Base-by-base conservation (phyloP, 768 basidiomycete species). In the Termitomyces sp. region DNA sequence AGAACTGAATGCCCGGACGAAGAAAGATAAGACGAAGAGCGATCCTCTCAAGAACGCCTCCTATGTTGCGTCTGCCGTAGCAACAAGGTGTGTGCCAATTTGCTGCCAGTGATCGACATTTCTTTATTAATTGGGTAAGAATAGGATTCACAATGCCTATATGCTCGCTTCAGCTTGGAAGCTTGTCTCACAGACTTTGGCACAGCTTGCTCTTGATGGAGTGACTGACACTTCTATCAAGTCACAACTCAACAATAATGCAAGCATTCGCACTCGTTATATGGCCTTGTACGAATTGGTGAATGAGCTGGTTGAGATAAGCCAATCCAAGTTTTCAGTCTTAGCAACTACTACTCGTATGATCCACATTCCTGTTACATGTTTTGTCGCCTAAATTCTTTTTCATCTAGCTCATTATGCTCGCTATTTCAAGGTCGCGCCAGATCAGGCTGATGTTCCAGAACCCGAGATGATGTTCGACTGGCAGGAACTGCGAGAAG, bases 151-250 rank as follows among this genome's bases (percentile, higher is more conserved):
- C 69, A 94, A 93, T 66, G 70, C 83, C 8, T 92, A 90, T 69
- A 82, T 89, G 81, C 76, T 92, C 34, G 87, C 90, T n/a, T 84
- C 89, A 16, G 87, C 83, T 1, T 94, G 92, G 92, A 89, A 80
- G 61, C 73, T 92, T 47, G 83, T 89, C n/a, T 69, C 77, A 4
- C 77, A 85, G 56, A 75, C 75, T 32, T 72, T 93, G 53, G 76
- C 76, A 51, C 75, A 81, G 27, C 72, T 92, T 45, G 73, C 77
- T n/a, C 71, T 78, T 17, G 71, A 75, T 12, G 86, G 85, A 32
- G 61, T 90, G 17, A 70, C 75, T 8, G 85, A 91, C 56, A 64
- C 69, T 29, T 77, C 73, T 32, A 72, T 84, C 56, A 82, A 83
- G 55, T 59, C 62, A 3, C 79, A 83, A 59, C 75, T 92, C n/a